Evolutionary conservation across 192 early-diverging fungal species (phyloP), one percentile per base, ranked within the genome.

Genomic region (Physocladia obscura): DNA sequence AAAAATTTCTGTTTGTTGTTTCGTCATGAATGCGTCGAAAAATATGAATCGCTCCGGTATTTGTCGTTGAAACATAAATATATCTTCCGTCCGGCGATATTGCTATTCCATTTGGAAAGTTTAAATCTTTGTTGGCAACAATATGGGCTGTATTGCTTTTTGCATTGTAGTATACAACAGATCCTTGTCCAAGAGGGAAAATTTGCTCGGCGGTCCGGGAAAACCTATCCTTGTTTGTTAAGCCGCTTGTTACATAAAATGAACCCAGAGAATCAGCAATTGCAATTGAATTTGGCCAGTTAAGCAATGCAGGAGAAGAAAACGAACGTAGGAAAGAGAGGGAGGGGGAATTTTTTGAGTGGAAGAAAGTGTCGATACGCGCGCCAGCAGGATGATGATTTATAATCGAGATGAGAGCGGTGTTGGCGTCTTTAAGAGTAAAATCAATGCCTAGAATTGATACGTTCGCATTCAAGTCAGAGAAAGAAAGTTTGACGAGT

Each of bases 201-300:
- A 65, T 24, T 5, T 26, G 5, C 27, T 62, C 61, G 0, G 32
- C 26, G 57, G 31, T 11, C 29, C 13, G 21, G 19, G 17, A 13
- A 1, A 29, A 13, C 22, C 15, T 15, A 22, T 13, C 29, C 6
- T 30, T 52, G 11, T 52, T 24, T 6, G n/a, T 30, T 2, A 34
- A 49, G 27, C 63, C 63, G 32, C 49, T 65, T 52, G 63, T 65
- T 6, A 34, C 47, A 27, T 65, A 65, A 52, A 65, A 65, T 2
- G 63, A 65, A 44, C 47, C 60, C 4, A n/a, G 39, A 29, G 15
- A 15, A n/a, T 22, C 39, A 30, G 31, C 5, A 2, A 31, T 13
- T 21, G 63, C 63, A 4, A 65, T n/a, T 8, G 27, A 34, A 31
- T 52, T 62, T 39, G 44, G 37, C 36, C 36, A 40, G 17, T 21